phyloP scores from a whole-genome alignment of 1,139 yeast species.

The Scheffersomyces titani region DNA sequence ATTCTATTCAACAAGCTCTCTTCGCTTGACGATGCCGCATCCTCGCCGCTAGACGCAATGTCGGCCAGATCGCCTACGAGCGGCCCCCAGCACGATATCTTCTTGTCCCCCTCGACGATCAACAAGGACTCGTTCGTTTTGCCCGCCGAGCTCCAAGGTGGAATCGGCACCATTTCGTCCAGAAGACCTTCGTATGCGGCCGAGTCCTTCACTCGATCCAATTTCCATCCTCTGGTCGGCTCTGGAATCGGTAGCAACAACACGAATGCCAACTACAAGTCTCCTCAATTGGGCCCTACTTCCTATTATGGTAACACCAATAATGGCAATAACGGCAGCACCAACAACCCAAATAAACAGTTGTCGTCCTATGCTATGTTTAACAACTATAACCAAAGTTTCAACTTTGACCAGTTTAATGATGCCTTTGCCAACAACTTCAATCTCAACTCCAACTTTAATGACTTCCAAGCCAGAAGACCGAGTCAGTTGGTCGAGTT shows the following conservation, averaged over 20 bases:
- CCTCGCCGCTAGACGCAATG: slow-evolving; percentile 1
- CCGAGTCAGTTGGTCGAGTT: slow-evolving; percentile 48
- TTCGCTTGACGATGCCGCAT: slow-evolving; percentile 17
- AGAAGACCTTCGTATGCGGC: slow-evolving; percentile 70
- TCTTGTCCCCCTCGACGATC: slow-evolving; percentile 4
- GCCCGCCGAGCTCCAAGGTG: slow-evolving; percentile 65
- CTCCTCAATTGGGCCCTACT: slow-evolving; percentile 1
- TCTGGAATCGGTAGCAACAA: slow-evolving; percentile 2
- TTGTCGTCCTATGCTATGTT: slow-evolving; percentile 16
- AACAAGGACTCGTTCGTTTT: slow-evolving; percentile 40
- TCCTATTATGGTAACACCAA: neutral
- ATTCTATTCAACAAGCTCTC: slow-evolving; percentile 31
- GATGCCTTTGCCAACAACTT: slow-evolving; percentile 36
- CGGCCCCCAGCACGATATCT: slow-evolving; percentile 11
- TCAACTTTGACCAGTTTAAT: slow-evolving; percentile 29
- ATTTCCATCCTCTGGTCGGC: slow-evolving; percentile 13
- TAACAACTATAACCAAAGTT: slow-evolving; percentile 15
- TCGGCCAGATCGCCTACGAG: slow-evolving; percentile 12
- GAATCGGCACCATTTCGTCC: slow-evolving; percentile 59
- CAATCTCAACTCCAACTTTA: slow-evolving; percentile 36
- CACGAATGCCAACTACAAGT: neutral
- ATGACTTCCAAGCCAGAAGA: slow-evolving; percentile 46
- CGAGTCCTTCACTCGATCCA: slow-evolving; percentile 51
- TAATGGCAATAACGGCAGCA: slow-evolving; percentile 17
- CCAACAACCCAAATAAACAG: slow-evolving; percentile 12